These are phyloP conservation scores for Saccharomyces mikatae DNA, from an alignment of 805 yeast species.

Conservation along the genomic window DNA sequence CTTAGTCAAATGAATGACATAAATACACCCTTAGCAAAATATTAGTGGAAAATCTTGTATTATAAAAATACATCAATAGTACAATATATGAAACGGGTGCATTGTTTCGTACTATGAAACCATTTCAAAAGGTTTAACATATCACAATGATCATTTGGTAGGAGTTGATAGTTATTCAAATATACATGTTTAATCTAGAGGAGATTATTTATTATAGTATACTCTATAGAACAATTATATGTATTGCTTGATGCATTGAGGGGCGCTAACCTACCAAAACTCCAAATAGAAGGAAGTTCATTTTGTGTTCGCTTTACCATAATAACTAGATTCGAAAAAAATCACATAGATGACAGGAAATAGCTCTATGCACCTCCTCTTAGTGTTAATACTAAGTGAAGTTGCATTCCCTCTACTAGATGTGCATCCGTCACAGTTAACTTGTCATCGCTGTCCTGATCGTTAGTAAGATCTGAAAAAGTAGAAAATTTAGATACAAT, in stretches of 20 bases:
- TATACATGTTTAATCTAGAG: not conserved
- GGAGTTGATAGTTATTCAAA: not conserved
- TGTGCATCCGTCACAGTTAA: constrained; percentile 63
- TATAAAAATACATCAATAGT: too few species aligned
- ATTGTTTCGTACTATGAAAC: not conserved
- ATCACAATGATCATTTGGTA: not conserved
- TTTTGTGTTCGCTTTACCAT: not conserved
- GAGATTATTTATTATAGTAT: not conserved
- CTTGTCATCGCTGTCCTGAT: constrained; percentile 53
- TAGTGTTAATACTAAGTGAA: constrained; percentile 84
- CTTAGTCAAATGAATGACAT: too few species aligned
- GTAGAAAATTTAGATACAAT: not conserved
- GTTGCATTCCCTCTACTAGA: constrained; percentile 75
- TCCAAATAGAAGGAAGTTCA: not conserved
- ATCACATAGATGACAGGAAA: not conserved
- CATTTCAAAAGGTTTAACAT: not conserved
- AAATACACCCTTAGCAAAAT: not conserved
- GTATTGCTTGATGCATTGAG: not conserved
- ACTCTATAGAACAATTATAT: not conserved
- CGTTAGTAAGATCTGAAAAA: constrained; percentile 1
- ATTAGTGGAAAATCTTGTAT: not conserved
- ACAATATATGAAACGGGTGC: not conserved
- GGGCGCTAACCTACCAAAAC: not conserved
- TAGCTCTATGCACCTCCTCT: constrained; percentile 60
- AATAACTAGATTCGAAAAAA: not conserved